Evolutionary conservation across 495 filamentous ascomycete genomes (phyloP).

Genomic region (Xylaria scruposa): DNA sequence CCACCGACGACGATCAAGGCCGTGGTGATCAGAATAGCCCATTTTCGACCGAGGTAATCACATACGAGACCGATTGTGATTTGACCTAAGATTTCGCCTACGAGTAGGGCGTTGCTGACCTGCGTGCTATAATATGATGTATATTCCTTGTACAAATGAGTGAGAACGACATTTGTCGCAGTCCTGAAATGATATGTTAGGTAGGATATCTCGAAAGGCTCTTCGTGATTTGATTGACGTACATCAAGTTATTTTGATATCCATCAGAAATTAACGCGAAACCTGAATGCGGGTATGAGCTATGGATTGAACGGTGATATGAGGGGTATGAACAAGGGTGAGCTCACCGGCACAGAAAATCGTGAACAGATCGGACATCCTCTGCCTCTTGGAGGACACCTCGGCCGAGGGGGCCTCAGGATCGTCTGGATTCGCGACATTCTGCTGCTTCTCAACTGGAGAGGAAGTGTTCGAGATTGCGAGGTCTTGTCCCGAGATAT

Average conservation of each 20-base stretch:
- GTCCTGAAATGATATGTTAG: slow-evolving; percentile 36
- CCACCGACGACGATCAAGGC: slow-evolving; percentile 60
- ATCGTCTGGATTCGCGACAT: slow-evolving; percentile 2
- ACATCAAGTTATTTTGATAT: slow-evolving; percentile 62
- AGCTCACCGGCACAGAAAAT: slow-evolving; percentile 27
- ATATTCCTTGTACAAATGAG: slow-evolving; percentile 53
- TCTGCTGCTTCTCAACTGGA: slow-evolving; percentile 10
- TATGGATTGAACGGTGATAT: not conserved
- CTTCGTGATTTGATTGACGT: not conserved
- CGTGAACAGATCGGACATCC: slow-evolving; percentile 27
- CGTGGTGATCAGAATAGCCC: slow-evolving; percentile 58
- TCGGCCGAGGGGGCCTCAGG: slow-evolving; percentile 11
- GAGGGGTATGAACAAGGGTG: not conserved
- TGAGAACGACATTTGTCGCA: slow-evolving; percentile 59
- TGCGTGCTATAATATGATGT: slow-evolving; percentile 47
- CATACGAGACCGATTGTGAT: slow-evolving; percentile 57
- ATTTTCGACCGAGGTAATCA: slow-evolving; percentile 61
- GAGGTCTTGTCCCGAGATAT: not conserved
- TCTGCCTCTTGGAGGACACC: slow-evolving; percentile 15
- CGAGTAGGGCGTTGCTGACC: slow-evolving; percentile 59
- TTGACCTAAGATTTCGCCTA: slow-evolving; percentile 62
- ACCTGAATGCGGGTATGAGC: slow-evolving; percentile 37
- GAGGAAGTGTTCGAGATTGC: not conserved
- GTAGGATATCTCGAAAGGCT: not conserved
- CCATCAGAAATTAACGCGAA: slow-evolving; percentile 61